Percentiles rank a stretch among this genome's conserved stretches.
These are phyloP conservation scores for Glebionis coronaria DNA, from an alignment of 129 eudicot species.

Conservation along the genomic window DNA sequence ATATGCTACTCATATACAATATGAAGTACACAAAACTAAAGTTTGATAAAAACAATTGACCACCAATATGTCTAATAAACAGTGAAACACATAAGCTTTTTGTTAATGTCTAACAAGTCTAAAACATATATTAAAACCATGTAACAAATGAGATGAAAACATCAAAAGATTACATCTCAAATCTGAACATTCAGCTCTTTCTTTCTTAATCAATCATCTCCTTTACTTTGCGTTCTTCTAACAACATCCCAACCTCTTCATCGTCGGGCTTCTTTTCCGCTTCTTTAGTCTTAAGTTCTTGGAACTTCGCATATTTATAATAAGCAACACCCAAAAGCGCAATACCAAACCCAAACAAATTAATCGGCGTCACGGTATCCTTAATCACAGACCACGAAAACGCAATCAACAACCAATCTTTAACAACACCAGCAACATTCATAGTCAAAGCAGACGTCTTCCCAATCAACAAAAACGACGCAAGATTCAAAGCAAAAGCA, in stretches of 20 bases:
- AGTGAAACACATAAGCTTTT: too few species aligned
- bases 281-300: neutral
- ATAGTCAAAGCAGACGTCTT: constrained; percentile 5
- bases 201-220: constrained; percentile 11
- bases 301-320: neutral
- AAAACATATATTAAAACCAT: neutral
- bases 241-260: constrained; percentile 48
- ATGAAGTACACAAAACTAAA: too few species aligned
- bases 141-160: neutral
- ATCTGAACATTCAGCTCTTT: constrained; percentile 15
- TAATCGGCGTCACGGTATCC: neutral
- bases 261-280: constrained; percentile 15
- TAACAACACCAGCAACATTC: constrained; percentile 7
- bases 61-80: too few species aligned
- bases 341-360: neutral
- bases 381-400: neutral
- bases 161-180: neutral
- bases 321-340: neutral
- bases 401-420: constrained; percentile 11
- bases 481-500: constrained; percentile 1
- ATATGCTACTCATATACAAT: too few species aligned
- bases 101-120: too few species aligned
- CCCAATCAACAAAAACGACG: neutral
- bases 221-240: constrained; percentile 38
- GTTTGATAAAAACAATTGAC: too few species aligned